Conservation (phyloP, 2,329 filamentous ascomycete species). For the Sclerotinia subarctica region DNA sequence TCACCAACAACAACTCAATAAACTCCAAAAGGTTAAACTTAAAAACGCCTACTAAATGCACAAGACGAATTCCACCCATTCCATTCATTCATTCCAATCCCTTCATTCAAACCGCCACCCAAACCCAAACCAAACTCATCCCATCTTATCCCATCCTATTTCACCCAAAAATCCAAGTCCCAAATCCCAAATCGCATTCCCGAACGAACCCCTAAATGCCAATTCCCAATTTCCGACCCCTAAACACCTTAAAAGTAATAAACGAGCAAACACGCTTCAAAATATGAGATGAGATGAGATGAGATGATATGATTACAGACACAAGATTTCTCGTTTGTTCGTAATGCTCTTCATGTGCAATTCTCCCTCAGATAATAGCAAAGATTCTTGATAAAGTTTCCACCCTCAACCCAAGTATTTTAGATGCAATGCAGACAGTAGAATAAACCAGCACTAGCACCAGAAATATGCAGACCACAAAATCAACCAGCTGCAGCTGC, state of each 20-base stretch:
- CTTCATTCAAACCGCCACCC: no score
- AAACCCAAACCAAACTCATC: not conserved
- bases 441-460: constrained; percentile 1
- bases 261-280: not conserved
- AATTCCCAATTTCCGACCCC: not conserved
- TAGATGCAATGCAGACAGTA: not conserved
- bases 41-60: not conserved
- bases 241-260: constrained; percentile 2
- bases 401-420: not conserved
- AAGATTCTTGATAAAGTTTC: constrained; percentile 40
- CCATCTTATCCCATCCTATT: not conserved
- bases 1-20: not conserved
- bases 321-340: not conserved
- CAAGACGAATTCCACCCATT: not conserved
- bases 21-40: not conserved
- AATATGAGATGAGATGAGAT: no score
- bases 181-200: not conserved
- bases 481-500: not conserved
- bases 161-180: not conserved
- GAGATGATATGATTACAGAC: not conserved
- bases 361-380: not conserved
- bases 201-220: not conserved
- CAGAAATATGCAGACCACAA: not conserved
- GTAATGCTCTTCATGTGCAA: not conserved
- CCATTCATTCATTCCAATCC: not conserved